Evolutionary conservation across 2,329 filamentous ascomycete species (phyloP).

Genomic region (Lecanicillium sp.): DNA sequence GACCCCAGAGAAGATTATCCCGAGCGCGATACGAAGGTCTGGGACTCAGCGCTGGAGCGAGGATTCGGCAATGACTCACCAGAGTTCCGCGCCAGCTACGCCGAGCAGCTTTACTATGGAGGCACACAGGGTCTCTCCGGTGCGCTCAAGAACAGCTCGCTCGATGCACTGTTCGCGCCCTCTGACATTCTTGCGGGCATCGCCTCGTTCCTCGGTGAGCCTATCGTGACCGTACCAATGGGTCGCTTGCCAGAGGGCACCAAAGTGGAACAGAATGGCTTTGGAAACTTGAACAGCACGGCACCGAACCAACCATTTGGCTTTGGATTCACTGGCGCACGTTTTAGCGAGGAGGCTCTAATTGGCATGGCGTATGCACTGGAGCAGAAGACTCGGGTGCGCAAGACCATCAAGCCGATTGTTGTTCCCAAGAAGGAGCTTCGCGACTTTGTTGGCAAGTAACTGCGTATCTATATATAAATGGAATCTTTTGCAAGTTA

Average conservation of each 20-base stretch:
- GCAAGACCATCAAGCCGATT: constrained; percentile 23
- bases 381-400: constrained; percentile 49
- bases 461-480: no score
- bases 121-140: constrained; percentile 53
- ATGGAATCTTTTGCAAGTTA: no score
- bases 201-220: constrained; percentile 42
- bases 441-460: constrained; percentile 18
- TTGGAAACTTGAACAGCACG: constrained; percentile 44
- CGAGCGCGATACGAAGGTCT: constrained; percentile 47
- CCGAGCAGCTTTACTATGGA: constrained; percentile 46
- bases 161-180: constrained; percentile 56
- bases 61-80: constrained; percentile 50
- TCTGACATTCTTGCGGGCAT: constrained; percentile 35
- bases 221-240: constrained; percentile 58
- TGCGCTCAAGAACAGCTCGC: constrained; percentile 44
- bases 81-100: constrained; percentile 50
- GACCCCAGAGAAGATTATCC: constrained; percentile 50
- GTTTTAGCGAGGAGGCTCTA: constrained; percentile 54
- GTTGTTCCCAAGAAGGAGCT: constrained; percentile 28
- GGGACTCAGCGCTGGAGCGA: constrained; percentile 47
- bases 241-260: constrained; percentile 50
- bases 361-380: constrained; percentile 63
- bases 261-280: constrained; percentile 36
- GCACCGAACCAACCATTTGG: constrained; percentile 57
- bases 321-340: constrained; percentile 52